Evolutionary conservation across 2,329 filamentous ascomycete species (phyloP).

Genomic region (Onygenales sp.): DNA sequence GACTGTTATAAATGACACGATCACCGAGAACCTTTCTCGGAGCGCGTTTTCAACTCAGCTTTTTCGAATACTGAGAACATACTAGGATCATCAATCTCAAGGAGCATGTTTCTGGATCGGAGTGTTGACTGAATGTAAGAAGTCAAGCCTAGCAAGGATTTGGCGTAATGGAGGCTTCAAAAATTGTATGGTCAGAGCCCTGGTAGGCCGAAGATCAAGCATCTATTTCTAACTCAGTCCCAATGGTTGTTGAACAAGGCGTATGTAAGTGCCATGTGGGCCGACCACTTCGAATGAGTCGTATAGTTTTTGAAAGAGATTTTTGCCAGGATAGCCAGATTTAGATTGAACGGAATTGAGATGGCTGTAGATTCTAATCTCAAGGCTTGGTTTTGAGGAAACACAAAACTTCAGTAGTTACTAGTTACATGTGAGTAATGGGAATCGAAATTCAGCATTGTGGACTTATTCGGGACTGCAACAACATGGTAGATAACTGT

Average conservation of each 20-base stretch:
- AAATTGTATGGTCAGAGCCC: constrained; percentile 5
- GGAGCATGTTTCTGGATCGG: constrained; percentile 8
- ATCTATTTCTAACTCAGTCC: constrained; percentile 8
- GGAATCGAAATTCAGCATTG: background rate
- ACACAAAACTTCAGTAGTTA: constrained; percentile 5
- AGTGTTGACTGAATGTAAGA: constrained; percentile 3
- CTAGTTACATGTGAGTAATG: background rate
- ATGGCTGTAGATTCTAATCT: constrained; percentile 15
- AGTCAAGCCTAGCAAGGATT: constrained; percentile 4
- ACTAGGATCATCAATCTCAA: constrained; percentile 3
- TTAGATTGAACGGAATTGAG: constrained; percentile 8
- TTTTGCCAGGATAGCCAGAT: constrained; percentile 12
- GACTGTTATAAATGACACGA: constrained; percentile 8
- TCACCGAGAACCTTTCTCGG: constrained; percentile 8
- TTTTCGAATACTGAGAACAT: constrained; percentile 8
- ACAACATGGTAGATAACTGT: background rate
- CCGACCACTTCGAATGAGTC: constrained; percentile 19
- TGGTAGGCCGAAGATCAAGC: constrained; percentile 5
- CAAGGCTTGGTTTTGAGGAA: constrained; percentile 2
- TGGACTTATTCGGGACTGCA: background rate
- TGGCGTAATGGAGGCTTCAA: constrained; percentile 7
- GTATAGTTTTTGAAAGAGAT: constrained; percentile 14
- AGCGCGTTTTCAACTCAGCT: constrained; percentile 5
- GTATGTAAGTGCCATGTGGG: constrained; percentile 4
- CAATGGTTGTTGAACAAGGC: constrained; percentile 9